phyloP scores from a whole-genome alignment of 345 rosid species.

The Citrus inodora region DNA sequence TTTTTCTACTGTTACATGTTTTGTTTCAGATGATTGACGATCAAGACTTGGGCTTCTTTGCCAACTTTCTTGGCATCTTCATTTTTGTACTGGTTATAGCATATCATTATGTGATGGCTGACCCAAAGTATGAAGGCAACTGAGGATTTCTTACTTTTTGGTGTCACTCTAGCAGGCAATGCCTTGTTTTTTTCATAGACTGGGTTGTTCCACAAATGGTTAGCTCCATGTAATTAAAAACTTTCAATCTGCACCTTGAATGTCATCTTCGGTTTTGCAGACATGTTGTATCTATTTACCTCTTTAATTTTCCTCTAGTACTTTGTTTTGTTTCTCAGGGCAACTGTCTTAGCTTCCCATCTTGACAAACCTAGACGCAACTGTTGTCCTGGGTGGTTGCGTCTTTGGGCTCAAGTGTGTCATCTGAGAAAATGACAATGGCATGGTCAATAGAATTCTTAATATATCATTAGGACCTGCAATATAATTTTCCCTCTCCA shows the following conservation, averaged over 20 bases:
- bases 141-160: conserved; percentile 8
- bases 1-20: background rate
- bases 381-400: background rate
- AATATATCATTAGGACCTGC: background rate
- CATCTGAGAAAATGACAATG: background rate
- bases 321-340: background rate
- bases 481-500: background rate
- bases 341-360: background rate
- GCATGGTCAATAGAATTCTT: background rate
- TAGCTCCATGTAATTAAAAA: conserved; percentile 7
- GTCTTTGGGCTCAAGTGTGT: background rate
- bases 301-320: background rate
- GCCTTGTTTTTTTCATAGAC: conserved; percentile 18
- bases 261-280: conserved; percentile 9
- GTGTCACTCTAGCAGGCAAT: background rate
- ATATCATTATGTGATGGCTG: conserved; percentile 85
- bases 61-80: conserved; percentile 77
- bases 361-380: background rate
- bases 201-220: conserved; percentile 6
- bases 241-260: background rate
- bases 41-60: conserved; percentile 69
- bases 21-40: conserved; percentile 76
- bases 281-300: background rate
- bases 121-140: conserved; percentile 73
- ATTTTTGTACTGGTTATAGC: conserved; percentile 70